Evolutionary conservation across 139 green algal species (phyloP), one percentile per base, ranked within the genome.

Genomic region (Asterochloris sp.): DNA sequence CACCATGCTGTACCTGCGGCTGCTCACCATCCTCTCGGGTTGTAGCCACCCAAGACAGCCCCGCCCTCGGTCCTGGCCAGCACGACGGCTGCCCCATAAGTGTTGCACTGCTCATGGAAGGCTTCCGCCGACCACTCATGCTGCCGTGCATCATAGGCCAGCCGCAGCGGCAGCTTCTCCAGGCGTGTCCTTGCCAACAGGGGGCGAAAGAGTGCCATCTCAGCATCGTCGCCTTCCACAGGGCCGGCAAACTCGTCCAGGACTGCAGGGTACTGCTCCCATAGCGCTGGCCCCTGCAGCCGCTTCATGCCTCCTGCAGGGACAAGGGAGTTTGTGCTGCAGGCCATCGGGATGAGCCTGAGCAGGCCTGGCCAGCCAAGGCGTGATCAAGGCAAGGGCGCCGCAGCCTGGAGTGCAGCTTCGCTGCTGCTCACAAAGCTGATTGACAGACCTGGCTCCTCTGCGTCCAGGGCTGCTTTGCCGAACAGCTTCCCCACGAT

Each of bases 1-100:
- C 69, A 76, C 21, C 17, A 84, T 64, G 68, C 19, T 68, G 12
- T 69, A 16, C 11, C 38, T 38, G 21, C 15, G 23, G 12, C 15
- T 27, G 12, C 26, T 76, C 38, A 80, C 85, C 77, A 88, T 47
- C 85, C 83, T 17, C 29, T 64, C 0, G 93, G 89, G 69, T 96
- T 96, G 79, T 94, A 96, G 12, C 91, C 93, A 10, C 93, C 93
- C 13, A 90, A 76, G 10, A 95, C 69, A 8, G 90, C 89, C 12
- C 92, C 92, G 9, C 88, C 91, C 15, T 64, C 78, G 26, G 86
- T 89, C n/a, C 21, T 14, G 11, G 83, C 89, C 38, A 93, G 14
- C 54, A 94, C 89, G 23, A 87, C 84, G 4, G 86, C 86, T 0
- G 93, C 91, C 1, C 93, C 93, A 63, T 88, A 91, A 4, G 78